Evolutionary conservation across 1,284 basidiomycete species (phyloP).

Genomic region (Pisolithus thermaeus): DNA sequence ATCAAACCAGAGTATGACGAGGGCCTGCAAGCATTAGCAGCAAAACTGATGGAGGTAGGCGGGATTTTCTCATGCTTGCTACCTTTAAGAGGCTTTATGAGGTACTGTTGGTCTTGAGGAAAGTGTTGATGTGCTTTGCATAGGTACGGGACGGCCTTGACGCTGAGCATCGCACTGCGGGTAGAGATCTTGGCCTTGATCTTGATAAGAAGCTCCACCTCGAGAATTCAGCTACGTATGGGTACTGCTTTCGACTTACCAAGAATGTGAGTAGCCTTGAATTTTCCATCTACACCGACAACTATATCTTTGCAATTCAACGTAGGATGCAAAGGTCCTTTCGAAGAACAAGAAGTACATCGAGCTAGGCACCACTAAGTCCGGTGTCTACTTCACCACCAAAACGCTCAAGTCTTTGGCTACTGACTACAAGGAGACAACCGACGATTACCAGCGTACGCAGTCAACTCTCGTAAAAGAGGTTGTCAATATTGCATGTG

Average conservation of each 20-base stretch:
- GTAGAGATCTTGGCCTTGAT: constrained; percentile 76
- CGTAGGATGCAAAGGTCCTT: constrained; percentile 77
- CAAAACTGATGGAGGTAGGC: constrained; percentile 55
- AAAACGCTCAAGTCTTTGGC: constrained; percentile 67
- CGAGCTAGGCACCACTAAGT: constrained; percentile 84
- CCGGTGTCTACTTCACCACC: constrained; percentile 92
- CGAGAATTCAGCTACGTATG: constrained; percentile 88
- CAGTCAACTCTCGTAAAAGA: constrained; percentile 89
- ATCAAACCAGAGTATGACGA: constrained; percentile 92
- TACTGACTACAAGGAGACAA: constrained; percentile 69
- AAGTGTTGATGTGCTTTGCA: neutral
- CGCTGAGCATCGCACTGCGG: constrained; percentile 72
- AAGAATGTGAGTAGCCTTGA: constrained; percentile 66
- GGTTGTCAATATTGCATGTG: constrained; percentile 88
- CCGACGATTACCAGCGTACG: constrained; percentile 66
- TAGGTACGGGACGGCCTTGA: constrained; percentile 79
- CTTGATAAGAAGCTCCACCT: constrained; percentile 95
- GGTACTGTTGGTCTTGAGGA: too few relatives aligned
- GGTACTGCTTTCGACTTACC: constrained; percentile 91
- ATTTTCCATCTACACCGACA: neutral
- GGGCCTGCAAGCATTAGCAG: constrained; percentile 64
- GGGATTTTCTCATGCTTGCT: neutral
- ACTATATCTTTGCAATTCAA: neutral
- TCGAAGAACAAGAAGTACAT: constrained; percentile 69
- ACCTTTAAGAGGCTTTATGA: too few relatives aligned